Evolutionary conservation across 306 rosid genomes (phyloP), one percentile per base, ranked within the genome.

Genomic region (Lithocarpus polystachyus): DNA sequence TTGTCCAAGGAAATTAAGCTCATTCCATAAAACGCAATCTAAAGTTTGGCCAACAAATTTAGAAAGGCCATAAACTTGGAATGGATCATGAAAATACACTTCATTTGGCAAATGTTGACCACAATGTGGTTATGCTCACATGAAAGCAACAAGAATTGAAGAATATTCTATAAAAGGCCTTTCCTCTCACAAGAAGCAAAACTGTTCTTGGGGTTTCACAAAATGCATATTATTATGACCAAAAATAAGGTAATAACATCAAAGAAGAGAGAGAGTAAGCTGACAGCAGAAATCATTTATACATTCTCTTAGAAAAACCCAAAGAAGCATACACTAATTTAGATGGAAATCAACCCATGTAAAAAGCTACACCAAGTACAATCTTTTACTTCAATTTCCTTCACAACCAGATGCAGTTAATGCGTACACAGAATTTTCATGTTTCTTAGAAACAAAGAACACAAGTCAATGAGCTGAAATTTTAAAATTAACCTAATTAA

Each of bases 51-150:
- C 37, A 15, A 35, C 22, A 37, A 73, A 57, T 54, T 67, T 45
- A 67, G 70, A 64, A 69, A 75, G 79, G 72, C 48, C 51, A 59
- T 24, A 48, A 26, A 2, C 54, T 60, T 79, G 4, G 37, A 55
- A 22, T 20, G 40, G 0, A 33, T 31, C 43, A 24, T 56, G 75
- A 64, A 73, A 68, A 12, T 6, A 17, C 14, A 2, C 68, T 79
- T 40, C 55, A n/a, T 37, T 40, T 37, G 11, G 28, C 14, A 69
- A 48, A 62, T 62, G n/a, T 62, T 28, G 8, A 26, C 69, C 69
- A 15, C 17, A 62, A 5, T 19, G 6, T 68, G 26, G 19, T 33
- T 68, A 68, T 6, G 51, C 52, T 68, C 51, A 68, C 20, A 35
- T 33, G 51, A 23, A 67, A 67, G 26, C 22, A 67, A 67, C 35